phyloP scores from a whole-genome alignment of 2,329 filamentous ascomycete genomes.

The Lachnellula cervina region DNA sequence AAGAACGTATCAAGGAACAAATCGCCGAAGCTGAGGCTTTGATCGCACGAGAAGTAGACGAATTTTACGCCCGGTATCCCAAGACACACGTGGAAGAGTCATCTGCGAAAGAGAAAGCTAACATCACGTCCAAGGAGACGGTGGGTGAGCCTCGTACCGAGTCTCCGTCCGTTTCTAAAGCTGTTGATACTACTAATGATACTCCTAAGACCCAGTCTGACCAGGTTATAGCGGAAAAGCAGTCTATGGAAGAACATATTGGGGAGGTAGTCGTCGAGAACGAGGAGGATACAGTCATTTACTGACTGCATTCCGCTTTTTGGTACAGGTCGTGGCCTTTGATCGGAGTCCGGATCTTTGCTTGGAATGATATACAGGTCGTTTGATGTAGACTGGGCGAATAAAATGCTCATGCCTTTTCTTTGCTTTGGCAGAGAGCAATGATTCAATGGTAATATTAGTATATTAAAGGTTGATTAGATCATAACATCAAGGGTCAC shows the following conservation, averaged over 20 bases:
- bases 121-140: conserved; percentile 33
- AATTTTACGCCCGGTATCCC: conserved; percentile 50
- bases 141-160: conserved; percentile 42
- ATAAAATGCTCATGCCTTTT: neutral
- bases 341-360: neutral
- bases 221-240: conserved; percentile 34
- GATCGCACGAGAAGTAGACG: conserved; percentile 60
- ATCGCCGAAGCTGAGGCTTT: conserved; percentile 57
- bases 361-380: conserved; percentile 6
- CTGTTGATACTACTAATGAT: conserved; percentile 36
- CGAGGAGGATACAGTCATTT: conserved; percentile 88
- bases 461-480: too few species aligned
- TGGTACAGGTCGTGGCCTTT: neutral
- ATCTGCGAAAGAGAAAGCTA: conserved; percentile 24
- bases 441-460: too few species aligned
- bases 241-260: conserved; percentile 59
- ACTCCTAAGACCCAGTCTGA: conserved; percentile 25
- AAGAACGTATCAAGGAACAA: conserved; percentile 66
- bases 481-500: too few species aligned
- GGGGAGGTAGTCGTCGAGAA: conserved; percentile 77
- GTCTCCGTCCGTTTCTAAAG: conserved; percentile 33
- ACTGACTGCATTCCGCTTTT: conserved; percentile 46
- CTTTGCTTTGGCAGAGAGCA: neutral
- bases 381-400: conserved; percentile 4
- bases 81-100: conserved; percentile 22